Evolutionary conservation across 306 rosid genomes (phyloP).

Genomic region (Lathyrus aphaca): DNA sequence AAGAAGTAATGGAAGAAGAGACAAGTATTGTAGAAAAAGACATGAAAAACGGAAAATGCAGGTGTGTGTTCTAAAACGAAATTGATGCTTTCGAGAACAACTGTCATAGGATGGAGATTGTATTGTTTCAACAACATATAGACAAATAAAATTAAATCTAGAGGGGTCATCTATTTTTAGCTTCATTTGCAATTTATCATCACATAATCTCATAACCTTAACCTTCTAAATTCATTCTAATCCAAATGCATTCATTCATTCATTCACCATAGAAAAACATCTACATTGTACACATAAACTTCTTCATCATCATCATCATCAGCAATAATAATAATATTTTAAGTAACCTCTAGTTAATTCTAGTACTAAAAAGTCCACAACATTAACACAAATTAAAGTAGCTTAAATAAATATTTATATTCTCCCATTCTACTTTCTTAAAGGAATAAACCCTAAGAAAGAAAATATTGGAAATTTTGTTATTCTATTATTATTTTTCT

Average conservation of each 20-base stretch:
- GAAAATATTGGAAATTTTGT: background rate
- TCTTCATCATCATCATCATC: too few relatives aligned
- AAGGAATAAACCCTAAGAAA: slow-evolving; percentile 49
- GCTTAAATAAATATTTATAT: slow-evolving; percentile 25
- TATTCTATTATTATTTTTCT: slow-evolving; percentile 11
- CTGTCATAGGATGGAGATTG: slow-evolving; percentile 29
- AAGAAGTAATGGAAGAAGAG: slow-evolving; percentile 41
- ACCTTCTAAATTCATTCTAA: slow-evolving; percentile 23
- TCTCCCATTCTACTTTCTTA: background rate
- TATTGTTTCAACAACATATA: slow-evolving; percentile 4
- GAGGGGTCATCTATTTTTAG: slow-evolving; percentile 34
- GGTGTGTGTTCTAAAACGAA: slow-evolving; percentile 34
- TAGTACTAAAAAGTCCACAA: slow-evolving; percentile 7
- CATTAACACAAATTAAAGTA: slow-evolving; percentile 31
- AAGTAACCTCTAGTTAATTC: slow-evolving; percentile 32
- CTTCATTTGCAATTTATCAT: slow-evolving; percentile 16
- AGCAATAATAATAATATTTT: slow-evolving; percentile 12
- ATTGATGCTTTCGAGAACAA: slow-evolving; percentile 44
- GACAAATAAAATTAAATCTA: slow-evolving; percentile 32
- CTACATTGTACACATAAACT: background rate
- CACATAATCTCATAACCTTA: background rate
- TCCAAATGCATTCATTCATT: slow-evolving; percentile 13
- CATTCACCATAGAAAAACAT: background rate
- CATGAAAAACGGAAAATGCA: slow-evolving; percentile 51
- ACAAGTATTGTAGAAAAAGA: slow-evolving; percentile 26